Conservation (phyloP, 345 rosid species). For the Viola odorata region DNA sequence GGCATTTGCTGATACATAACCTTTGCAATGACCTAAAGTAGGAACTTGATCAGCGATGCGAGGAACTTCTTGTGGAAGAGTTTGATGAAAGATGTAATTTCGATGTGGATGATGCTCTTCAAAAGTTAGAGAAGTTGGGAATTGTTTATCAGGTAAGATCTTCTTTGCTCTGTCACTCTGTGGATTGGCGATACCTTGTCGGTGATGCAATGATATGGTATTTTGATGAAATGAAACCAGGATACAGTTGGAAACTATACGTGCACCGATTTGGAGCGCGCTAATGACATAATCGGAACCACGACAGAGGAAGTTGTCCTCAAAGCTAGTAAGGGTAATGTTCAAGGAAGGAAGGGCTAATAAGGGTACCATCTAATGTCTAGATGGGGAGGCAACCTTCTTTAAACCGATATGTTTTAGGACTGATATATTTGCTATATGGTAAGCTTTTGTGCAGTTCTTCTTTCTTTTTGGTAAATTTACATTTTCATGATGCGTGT, state of each 20-base stretch:
- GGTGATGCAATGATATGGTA: not conserved
- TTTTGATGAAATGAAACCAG: slow-evolving; percentile 27
- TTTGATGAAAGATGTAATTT: slow-evolving; percentile 60
- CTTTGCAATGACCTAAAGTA: slow-evolving; percentile 26
- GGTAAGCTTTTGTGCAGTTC: not conserved
- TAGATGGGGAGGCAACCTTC: not conserved
- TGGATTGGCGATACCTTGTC: not conserved
- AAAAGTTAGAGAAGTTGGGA: slow-evolving; percentile 60
- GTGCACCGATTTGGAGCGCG: slow-evolving; percentile 44
- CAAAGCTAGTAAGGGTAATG: slow-evolving; percentile 38
- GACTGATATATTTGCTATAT: not conserved
- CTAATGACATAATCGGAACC: slow-evolving; percentile 66
- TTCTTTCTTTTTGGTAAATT: not conserved
- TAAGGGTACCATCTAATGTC: not conserved
- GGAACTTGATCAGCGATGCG: slow-evolving; percentile 56
- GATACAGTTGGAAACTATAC: slow-evolving; percentile 39
- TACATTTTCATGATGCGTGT: not conserved
- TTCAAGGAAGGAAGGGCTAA: not conserved
- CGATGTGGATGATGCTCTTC: slow-evolving; percentile 71
- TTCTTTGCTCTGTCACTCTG: not conserved
- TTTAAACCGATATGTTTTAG: no score
- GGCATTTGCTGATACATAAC: slow-evolving; percentile 4
- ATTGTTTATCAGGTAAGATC: slow-evolving; percentile 45
- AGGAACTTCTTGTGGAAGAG: slow-evolving; percentile 47
- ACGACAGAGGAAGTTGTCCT: slow-evolving; percentile 76